A percentile compares a stretch with the other conserved stretches of the same genome.
phyloP scores from a whole-genome alignment of 257 asterid species.

The Nemophila menziesii region DNA sequence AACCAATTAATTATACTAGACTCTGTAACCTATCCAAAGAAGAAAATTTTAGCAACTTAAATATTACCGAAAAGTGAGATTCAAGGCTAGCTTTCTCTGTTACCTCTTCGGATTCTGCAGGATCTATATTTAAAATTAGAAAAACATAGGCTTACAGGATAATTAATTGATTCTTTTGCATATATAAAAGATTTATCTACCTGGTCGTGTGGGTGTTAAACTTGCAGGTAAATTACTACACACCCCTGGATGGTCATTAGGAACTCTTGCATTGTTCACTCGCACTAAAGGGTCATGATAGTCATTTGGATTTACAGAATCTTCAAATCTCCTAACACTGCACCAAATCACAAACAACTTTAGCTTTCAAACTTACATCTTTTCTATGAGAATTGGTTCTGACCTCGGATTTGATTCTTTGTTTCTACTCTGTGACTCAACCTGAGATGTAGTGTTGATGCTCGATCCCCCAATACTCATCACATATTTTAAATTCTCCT shows the following conservation, averaged over 20 bases:
- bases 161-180: background rate
- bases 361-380: background rate
- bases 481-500: slow-evolving; percentile 6
- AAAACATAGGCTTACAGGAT: background rate
- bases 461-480: background rate
- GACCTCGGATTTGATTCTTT: background rate
- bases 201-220: background rate
- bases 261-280: background rate
- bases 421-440: background rate
- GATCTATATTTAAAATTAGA: background rate
- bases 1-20: background rate
- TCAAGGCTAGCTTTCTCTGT: slow-evolving; percentile 4
- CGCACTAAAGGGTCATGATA: slow-evolving; percentile 2
- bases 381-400: background rate
- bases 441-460: background rate
- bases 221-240: background rate
- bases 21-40: background rate
- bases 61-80: slow-evolving; percentile 1
- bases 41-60: background rate
- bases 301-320: background rate
- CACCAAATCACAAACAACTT: slow-evolving; percentile 1
- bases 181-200: slow-evolving; percentile 3
- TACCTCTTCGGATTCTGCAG: slow-evolving; percentile 2
- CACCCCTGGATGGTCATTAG: background rate
- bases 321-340: slow-evolving; percentile 3